These are phyloP conservation scores for Acanthamoeba sp. DNA, from an alignment of 208 protist genomes.

Conservation along the genomic window DNA sequence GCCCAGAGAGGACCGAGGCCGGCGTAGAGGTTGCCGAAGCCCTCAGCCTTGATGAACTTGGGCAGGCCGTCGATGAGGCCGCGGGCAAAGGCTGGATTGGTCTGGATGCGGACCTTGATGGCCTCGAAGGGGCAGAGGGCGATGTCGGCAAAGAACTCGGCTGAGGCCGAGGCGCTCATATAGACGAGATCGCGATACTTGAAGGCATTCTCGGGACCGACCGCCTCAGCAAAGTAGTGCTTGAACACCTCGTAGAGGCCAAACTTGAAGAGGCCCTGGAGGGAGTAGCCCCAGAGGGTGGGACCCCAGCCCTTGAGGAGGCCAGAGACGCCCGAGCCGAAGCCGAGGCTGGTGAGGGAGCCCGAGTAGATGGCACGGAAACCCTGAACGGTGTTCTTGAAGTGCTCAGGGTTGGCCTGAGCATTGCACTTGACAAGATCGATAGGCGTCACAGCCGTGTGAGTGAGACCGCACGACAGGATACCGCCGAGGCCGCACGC, in stretches of 20 bases:
- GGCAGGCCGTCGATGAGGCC: slow-evolving; percentile 68
- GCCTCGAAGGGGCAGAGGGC: slow-evolving; percentile 96
- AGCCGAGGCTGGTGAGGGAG: slow-evolving; percentile 20
- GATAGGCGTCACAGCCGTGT: slow-evolving; percentile 95
- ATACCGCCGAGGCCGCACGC: slow-evolving; percentile 95
- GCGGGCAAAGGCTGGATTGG: slow-evolving; percentile 77
- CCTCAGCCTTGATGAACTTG: slow-evolving; percentile 69
- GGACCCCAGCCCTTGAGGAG: slow-evolving; percentile 94
- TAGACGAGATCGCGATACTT: slow-evolving; percentile 62
- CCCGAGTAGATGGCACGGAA: slow-evolving; percentile 66
- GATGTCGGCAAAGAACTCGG: slow-evolving; percentile 98
- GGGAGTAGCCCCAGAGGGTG: slow-evolving; percentile 94
- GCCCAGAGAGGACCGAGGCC: slow-evolving; percentile 94
- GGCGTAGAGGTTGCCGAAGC: slow-evolving; percentile 92
- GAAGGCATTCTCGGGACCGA: slow-evolving; percentile 87
- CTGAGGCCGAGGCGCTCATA: slow-evolving; percentile 93
- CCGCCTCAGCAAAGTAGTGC: slow-evolving; percentile 87
- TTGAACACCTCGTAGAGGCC: slow-evolving; percentile 91
- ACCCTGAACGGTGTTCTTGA: slow-evolving; percentile 64
- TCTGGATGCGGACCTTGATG: slow-evolving; percentile 95
- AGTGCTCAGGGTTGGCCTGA: slow-evolving; percentile 86
- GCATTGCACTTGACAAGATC: slow-evolving; percentile 98
- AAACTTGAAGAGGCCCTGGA: slow-evolving; percentile 96
- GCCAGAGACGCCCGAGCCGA: slow-evolving; percentile 87
- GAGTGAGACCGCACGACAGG: slow-evolving; percentile 95